phyloP scores from a whole-genome alignment of 768 basidiomycete genomes.

The Termitomyces sp. region DNA sequence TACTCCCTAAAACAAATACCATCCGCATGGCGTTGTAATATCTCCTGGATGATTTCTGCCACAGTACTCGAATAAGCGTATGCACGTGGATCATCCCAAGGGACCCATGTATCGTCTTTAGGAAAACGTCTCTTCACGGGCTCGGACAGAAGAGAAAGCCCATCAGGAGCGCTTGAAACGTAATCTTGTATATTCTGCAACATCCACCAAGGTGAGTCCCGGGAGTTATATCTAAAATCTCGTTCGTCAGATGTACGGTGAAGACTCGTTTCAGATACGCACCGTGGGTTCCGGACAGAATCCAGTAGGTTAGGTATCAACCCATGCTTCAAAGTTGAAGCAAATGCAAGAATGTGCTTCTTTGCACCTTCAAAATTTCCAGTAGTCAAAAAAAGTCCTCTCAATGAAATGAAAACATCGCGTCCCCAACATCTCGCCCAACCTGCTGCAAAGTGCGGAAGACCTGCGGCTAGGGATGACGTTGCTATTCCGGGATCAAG shows the following conservation, averaged over 20 bases:
- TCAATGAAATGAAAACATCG: constrained; percentile 88
- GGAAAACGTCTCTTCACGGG: constrained; percentile 92
- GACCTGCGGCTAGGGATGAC: constrained; percentile 87
- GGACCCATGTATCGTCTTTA: constrained; percentile 86
- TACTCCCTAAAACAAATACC: constrained; percentile 95
- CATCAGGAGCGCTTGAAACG: constrained; percentile 76
- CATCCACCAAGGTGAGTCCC: constrained; percentile 99
- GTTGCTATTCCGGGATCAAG: constrained; percentile 65
- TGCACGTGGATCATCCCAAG: constrained; percentile 82
- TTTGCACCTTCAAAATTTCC: constrained; percentile 84
- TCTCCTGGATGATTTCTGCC: constrained; percentile 95
- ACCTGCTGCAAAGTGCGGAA: constrained; percentile 87
- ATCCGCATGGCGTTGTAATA: constrained; percentile 86
- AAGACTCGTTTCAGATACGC: constrained; percentile 14
- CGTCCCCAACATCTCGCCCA: constrained; percentile 99
- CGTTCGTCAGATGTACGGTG: neutral
- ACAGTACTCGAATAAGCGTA: constrained; percentile 78
- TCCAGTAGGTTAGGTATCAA: constrained; percentile 95
- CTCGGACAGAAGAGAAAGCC: constrained; percentile 73
- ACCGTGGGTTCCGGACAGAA: constrained; percentile 81
- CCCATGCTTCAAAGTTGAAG: constrained; percentile 90
- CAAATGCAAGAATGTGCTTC: constrained; percentile 89
- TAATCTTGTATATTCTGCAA: constrained; percentile 98
- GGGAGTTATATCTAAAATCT: constrained; percentile 75
- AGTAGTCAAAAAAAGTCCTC: constrained; percentile 90